These are phyloP conservation scores for Trichoderma asperellum DNA, from an alignment of 2,329 filamentous ascomycete species.

Conservation along the genomic window DNA sequence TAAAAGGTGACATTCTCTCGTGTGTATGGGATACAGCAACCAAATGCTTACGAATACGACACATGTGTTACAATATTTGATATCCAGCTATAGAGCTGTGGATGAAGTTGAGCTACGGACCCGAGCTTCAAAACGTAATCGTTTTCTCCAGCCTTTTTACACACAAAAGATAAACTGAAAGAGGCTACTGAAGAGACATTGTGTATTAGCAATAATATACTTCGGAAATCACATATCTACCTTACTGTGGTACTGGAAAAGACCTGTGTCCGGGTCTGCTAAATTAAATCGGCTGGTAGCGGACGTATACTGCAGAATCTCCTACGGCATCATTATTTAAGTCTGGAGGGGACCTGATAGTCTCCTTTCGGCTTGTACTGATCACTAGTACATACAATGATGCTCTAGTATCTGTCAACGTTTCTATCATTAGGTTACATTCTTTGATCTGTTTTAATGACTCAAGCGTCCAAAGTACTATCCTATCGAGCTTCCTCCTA, in stretches of 20 bases:
- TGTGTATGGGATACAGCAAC: background rate
- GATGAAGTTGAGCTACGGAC: background rate
- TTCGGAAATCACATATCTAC: accelerated
- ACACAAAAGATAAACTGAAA: background rate
- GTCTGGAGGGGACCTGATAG: background rate
- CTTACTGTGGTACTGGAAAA: background rate
- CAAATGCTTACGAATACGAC: background rate
- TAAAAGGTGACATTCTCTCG: too few relatives aligned
- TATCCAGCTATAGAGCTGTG: background rate
- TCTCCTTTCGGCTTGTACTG: background rate
- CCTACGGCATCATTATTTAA: too few relatives aligned
- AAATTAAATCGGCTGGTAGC: background rate
- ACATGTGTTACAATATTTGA: background rate
- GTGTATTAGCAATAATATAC: background rate
- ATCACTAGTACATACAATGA: background rate
- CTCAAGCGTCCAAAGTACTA: background rate
- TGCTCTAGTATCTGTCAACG: background rate
- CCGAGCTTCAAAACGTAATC: background rate
- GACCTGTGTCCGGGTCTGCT: background rate
- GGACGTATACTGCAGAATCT: too few relatives aligned
- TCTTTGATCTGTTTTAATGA: background rate
- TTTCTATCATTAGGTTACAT: background rate
- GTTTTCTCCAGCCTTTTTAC: background rate
- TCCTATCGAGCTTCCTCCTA: background rate
- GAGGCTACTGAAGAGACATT: background rate